Evolutionary conservation across 805 yeast genomes (phyloP), one percentile per base, ranked within the genome.

Genomic region (Candida bentonensis): DNA sequence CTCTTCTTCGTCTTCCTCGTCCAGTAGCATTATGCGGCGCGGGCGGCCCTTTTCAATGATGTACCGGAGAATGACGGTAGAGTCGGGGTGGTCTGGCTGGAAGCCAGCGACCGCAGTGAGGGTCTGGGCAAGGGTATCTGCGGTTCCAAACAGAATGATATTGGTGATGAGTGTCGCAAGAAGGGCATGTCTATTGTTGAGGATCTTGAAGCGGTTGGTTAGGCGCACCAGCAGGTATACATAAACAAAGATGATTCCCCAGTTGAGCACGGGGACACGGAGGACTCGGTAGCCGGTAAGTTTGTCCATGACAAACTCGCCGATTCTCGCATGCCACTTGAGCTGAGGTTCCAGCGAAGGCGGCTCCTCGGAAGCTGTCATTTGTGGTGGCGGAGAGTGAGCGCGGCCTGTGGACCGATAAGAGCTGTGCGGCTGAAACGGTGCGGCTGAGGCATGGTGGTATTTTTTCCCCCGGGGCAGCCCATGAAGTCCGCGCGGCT

Each of bases 101-200:
- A 59, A 55, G 21, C 57, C 54, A 4, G 53, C 46, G 44, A 65
- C 59, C 26, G 69, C 62, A 3, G 74, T 55, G 3, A 86, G 66
- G 2, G 82, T 71, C 60, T 89, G 97, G 0, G 97, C 97, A 49
- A 88, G 58, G 0, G 88, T 76, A 58, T 89, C 97, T 0, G 96
- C 87, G n/a, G 86, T 77, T 0, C 95, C 96, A 59, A 78, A 84
- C 3, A 89, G 66, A 3, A 88, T 77, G 23, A 83, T 63, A 56
- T 89, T 89, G 1, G 96, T 80, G 21, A 79, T 74, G 47, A 85
- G 73, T 28, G 87, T 83, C 15, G 96, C 85, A n/a, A 80, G 59
- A 23, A 86, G 61, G 1, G 92, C 78, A 41, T 77, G 75, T 46
- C 64, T 68, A 48, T 73, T 71, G 59, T 87, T 87, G 13, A 61